These are phyloP conservation scores for Dispira simplex DNA, from an alignment of 192 early-diverging fungal species.

Conservation along the genomic window DNA sequence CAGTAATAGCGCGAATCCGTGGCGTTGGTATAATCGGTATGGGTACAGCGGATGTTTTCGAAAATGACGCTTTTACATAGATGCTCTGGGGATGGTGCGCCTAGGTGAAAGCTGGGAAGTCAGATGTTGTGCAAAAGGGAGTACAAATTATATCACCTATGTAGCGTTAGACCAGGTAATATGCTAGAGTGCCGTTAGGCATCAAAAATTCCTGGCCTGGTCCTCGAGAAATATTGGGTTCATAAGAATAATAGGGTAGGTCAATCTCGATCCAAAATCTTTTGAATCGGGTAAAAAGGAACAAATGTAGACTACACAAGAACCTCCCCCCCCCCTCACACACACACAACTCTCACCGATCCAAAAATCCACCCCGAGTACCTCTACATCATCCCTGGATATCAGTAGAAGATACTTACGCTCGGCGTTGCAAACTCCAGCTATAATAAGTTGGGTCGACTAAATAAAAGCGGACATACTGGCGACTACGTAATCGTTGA, in stretches of 20 bases:
- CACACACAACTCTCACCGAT: no score
- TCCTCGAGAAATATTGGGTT: no score
- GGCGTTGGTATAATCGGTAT: conserved; percentile 29
- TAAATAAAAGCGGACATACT: conserved; percentile 39
- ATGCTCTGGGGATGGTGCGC: conserved; percentile 55
- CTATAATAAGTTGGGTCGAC: conserved; percentile 65
- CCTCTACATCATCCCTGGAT: no score
- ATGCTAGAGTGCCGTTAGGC: no score
- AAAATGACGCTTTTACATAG: conserved; percentile 82
- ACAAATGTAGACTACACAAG: no score
- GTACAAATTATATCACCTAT: no score
- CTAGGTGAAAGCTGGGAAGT: conserved; percentile 15
- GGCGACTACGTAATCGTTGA: conserved; percentile 8
- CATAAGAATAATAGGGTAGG: not conserved
- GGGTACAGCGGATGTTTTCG: conserved; percentile 69
- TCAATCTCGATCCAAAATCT: conserved; percentile 10
- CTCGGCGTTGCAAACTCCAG: conserved; percentile 59
- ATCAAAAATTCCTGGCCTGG: no score
- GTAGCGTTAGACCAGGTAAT: no score
- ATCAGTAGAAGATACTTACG: conserved; percentile 23
- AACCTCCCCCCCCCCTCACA: no score
- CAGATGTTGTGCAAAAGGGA: not conserved
- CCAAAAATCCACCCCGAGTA: no score
- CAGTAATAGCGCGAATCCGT: conserved; percentile 40
- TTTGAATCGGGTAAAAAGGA: not conserved